Percentiles rank a stretch among this genome's conserved stretches.
phyloP scores from a whole-genome alignment of 805 yeast species.

The Torulaspora microellipsoides region DNA sequence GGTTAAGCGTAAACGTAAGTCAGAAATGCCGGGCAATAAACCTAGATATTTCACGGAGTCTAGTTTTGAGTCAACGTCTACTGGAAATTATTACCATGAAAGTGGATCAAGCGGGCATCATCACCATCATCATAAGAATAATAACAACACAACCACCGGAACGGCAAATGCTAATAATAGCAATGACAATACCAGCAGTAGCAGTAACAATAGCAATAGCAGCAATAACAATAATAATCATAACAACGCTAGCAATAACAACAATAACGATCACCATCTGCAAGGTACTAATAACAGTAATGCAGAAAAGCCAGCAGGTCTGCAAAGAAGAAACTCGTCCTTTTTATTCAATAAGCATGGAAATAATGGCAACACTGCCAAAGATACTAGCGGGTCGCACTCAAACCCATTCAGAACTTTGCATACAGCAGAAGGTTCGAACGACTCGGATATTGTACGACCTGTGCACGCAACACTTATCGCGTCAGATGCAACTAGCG shows the following conservation, averaged over 20 bases:
- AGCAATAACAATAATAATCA: constrained; percentile 5
- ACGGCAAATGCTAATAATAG: neutral
- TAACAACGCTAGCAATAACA: constrained; percentile 14
- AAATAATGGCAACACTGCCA: neutral
- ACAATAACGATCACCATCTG: constrained; percentile 7
- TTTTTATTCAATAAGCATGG: constrained; percentile 7
- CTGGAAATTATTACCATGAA: constrained; percentile 1
- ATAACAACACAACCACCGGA: neutral
- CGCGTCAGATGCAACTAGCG: constrained; percentile 26
- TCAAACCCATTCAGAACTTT: neutral
- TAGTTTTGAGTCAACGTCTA: constrained; percentile 19
- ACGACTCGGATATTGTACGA: constrained; percentile 2
- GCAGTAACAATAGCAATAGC: neutral
- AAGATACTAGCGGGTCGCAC: neutral
- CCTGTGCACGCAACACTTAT: constrained; percentile 25
- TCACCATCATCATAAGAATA: constrained; percentile 5
- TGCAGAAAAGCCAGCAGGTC: constrained; percentile 8
- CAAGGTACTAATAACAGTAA: constrained; percentile 6
- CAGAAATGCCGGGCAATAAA: constrained; percentile 38
- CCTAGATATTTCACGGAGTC: constrained; percentile 31
- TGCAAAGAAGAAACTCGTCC: constrained; percentile 8
- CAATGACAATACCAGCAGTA: neutral
- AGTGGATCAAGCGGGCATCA: constrained; percentile 8
- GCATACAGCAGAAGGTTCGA: neutral
- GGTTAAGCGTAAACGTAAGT: constrained; percentile 37